These are phyloP conservation scores for Acacia concinna DNA, from an alignment of 331 rosid species.

Conservation along the genomic window DNA sequence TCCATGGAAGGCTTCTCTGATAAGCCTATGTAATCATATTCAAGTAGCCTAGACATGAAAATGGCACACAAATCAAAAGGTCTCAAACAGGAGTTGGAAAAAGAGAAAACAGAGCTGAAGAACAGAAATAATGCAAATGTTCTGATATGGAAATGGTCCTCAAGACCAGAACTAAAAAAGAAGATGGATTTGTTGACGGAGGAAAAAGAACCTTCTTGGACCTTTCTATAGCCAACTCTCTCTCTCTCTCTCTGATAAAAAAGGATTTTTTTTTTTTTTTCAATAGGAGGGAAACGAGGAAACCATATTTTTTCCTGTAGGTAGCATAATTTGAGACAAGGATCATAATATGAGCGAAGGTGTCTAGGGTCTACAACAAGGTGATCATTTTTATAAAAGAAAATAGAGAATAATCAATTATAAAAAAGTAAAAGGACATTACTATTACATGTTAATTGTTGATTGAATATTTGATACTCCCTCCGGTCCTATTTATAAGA, in stretches of 20 bases:
- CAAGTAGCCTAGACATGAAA: conserved; percentile 64
- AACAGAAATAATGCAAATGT: neutral
- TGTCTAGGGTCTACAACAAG: neutral
- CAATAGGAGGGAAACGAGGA: neutral
- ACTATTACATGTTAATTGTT: no score
- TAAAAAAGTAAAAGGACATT: neutral
- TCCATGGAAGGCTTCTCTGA: conserved; percentile 67
- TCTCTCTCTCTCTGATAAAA: neutral
- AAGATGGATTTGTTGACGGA: conserved; percentile 49
- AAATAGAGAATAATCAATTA: neutral
- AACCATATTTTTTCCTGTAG: neutral
- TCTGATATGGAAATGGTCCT: neutral
- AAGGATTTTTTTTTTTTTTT: neutral
- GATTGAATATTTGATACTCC: neutral
- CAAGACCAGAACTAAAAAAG: neutral
- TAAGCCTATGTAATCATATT: conserved; percentile 81
- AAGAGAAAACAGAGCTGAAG: conserved; percentile 22
- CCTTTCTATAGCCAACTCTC: conserved; percentile 43
- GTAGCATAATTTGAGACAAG: neutral
- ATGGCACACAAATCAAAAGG: conserved; percentile 15
- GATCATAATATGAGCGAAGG: neutral
- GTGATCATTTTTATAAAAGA: neutral
- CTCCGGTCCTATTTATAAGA: no score
- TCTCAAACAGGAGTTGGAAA: conserved; percentile 1
- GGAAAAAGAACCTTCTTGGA: conserved; percentile 57